Conservation (phyloP, 352 stramenopile species). For the Phytophthora chlamydospora region DNA sequence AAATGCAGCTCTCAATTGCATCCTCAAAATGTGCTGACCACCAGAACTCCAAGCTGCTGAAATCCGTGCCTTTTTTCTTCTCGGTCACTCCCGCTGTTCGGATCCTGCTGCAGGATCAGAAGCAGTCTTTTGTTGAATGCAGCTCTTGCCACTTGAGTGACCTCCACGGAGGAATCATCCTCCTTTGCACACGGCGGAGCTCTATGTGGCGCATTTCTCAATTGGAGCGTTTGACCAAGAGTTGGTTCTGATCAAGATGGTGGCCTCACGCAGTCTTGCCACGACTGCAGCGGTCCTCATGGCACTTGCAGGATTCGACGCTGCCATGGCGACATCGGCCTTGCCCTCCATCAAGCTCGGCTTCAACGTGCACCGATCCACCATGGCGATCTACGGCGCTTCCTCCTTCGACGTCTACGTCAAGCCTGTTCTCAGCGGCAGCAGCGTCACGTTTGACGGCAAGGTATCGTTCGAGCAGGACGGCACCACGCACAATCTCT, state of each 20-base stretch:
- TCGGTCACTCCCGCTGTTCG: constrained; percentile 14
- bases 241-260: constrained; percentile 14
- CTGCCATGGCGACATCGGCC: constrained; percentile 6
- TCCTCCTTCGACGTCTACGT: constrained; percentile 47
- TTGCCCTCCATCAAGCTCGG: constrained; percentile 39
- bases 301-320: constrained; percentile 1
- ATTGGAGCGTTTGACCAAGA: constrained; percentile 10
- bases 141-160: not conserved
- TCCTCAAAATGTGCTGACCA: not conserved
- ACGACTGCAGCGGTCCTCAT: not conserved
- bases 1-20: not conserved
- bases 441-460: constrained; percentile 45
- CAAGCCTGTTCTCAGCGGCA: constrained; percentile 31
- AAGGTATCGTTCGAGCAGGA: constrained; percentile 40
- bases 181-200: not conserved
- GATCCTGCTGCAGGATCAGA: constrained; percentile 18
- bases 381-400: constrained; percentile 47
- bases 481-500: constrained; percentile 42
- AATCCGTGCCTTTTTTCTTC: constrained; percentile 11
- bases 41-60: not conserved
- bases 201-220: constrained; percentile 16
- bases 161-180: too few species aligned
- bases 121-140: constrained; percentile 22
- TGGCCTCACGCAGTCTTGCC: constrained; percentile 3
- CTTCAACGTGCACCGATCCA: constrained; percentile 52